Evolutionary conservation across 2,329 filamentous ascomycete species (phyloP).

Genomic region (Tolypocladium tropicale): DNA sequence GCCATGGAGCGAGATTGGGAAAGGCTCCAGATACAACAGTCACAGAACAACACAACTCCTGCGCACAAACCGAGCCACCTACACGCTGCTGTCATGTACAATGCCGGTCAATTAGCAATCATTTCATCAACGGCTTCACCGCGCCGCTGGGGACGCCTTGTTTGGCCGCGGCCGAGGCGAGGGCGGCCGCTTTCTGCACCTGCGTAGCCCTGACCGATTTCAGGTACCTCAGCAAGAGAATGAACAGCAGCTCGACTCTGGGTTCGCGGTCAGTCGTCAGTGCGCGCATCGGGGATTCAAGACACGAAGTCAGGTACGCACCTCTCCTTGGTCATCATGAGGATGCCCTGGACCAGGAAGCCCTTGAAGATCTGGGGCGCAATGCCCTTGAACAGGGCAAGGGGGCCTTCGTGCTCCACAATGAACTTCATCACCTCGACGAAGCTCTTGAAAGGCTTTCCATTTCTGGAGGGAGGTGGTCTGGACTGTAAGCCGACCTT

Average conservation of each 20-base stretch:
- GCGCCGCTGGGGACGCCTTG: slow-evolving; percentile 32
- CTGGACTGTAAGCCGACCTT: slow-evolving; percentile 95
- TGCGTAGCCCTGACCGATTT: slow-evolving; percentile 59
- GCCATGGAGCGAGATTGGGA: not conserved
- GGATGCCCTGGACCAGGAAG: slow-evolving; percentile 80
- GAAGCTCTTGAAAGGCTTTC: slow-evolving; percentile 89
- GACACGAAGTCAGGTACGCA: slow-evolving; percentile 27
- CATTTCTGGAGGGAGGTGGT: slow-evolving; percentile 71
- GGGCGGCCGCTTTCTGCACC: slow-evolving; percentile 54
- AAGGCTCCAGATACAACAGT: not conserved
- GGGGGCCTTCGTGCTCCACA: slow-evolving; percentile 70
- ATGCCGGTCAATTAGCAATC: not conserved
- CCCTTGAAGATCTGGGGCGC: slow-evolving; percentile 90
- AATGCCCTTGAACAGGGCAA: slow-evolving; percentile 94
- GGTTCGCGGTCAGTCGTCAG: not conserved
- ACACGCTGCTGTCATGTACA: not conserved
- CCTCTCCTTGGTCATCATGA: slow-evolving; percentile 99
- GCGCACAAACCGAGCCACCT: not conserved
- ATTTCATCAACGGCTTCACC: slow-evolving; percentile 15
- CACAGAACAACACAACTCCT: not conserved
- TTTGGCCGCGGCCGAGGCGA: slow-evolving; percentile 40
- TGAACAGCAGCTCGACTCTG: slow-evolving; percentile 79
- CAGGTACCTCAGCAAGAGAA: slow-evolving; percentile 77
- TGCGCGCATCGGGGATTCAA: not conserved
- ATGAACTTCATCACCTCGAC: slow-evolving; percentile 94